Evolutionary conservation across 805 yeast species (phyloP), one percentile per base, ranked within the genome.

Genomic region (Yarrowia sp.): DNA sequence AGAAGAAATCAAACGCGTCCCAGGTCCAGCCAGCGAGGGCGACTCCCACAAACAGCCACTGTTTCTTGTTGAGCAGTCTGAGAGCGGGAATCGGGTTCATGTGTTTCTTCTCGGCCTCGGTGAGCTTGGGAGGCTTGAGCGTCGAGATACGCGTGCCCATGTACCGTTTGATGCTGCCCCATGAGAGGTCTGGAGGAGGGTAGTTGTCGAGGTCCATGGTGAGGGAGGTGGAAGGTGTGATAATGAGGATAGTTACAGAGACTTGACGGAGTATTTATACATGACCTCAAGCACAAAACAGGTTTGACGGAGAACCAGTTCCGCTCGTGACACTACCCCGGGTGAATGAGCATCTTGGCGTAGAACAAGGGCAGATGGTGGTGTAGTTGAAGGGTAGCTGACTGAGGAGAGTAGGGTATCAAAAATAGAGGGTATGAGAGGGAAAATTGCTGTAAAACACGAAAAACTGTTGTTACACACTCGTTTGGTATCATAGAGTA

Each of bases 1-100:
- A 79, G 74, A 89, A 89, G 77, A 87, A 89, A 73, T 89, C 92
- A 76, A 89, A 84, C 2, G 91, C 88, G 73, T 88, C 93, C 83
- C 88, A 82, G 2, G 89, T 82, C 92, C 92, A 89, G 40, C 87
- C 89, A 35, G 79, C 75, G 72, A 86, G 85, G 1, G 90, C 91
- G 73, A 86, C 80, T 19, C 81, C 74, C 73, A 88, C 87, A 70
- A 84, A 84, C 70, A 82, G 81, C 90, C 92, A 88, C 73, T 87
- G 89, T 69, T 76, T 80, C 67, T 81, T 76, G 48, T 81, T 82
- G 74, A 89, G 50, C 11, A 76, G 76, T 11, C 77, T 75, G 32
- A 89, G 79, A 26, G 86, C 85, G 0, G 87, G 86, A 70, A 90
- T 76, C 2, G 95, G 95, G 76, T 90, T 90, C 48, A 87, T 70